Conservation (phyloP, 2,329 filamentous ascomycete genomes). For the Alternaria ethzedia region DNA sequence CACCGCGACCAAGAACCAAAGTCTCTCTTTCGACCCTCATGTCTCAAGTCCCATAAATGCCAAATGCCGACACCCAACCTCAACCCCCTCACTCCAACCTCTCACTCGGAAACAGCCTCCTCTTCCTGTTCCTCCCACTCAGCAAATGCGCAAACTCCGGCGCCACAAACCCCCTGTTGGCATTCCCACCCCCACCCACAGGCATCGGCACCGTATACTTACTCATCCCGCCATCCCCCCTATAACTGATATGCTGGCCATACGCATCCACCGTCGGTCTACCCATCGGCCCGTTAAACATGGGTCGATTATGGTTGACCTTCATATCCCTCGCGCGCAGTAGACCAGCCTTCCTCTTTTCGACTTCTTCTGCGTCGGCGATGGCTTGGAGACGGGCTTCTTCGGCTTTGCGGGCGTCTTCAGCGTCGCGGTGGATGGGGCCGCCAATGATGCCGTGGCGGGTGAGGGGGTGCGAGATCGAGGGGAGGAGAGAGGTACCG, state of each 20-base stretch:
- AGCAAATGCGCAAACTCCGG: conserved; percentile 8
- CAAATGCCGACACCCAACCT: background rate
- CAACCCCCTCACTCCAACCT: background rate
- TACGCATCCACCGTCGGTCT: background rate
- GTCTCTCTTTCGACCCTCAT: background rate
- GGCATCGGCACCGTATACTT: background rate
- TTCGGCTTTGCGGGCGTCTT: background rate
- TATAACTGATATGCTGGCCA: background rate
- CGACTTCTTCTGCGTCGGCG: background rate
- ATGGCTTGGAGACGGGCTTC: background rate
- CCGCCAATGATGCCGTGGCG: background rate
- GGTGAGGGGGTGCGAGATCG: background rate
- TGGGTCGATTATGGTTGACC: conserved; percentile 13
- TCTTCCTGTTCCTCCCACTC: conserved; percentile 12
- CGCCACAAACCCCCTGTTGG: background rate
- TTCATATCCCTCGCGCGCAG: background rate
- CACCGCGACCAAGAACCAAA: background rate
- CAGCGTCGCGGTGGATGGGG: background rate
- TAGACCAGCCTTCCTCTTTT: background rate
- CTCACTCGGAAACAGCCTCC: background rate
- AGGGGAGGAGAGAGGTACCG: background rate
- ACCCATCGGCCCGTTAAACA: conserved; percentile 25
- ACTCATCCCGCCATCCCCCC: background rate
- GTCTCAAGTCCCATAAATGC: too few species aligned
- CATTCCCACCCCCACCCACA: background rate